Percentiles rank a stretch among this genome's conserved stretches.
These are phyloP conservation scores for Silene latifolia DNA, from an alignment of 148 eudicot genomes.

Conservation along the genomic window DNA sequence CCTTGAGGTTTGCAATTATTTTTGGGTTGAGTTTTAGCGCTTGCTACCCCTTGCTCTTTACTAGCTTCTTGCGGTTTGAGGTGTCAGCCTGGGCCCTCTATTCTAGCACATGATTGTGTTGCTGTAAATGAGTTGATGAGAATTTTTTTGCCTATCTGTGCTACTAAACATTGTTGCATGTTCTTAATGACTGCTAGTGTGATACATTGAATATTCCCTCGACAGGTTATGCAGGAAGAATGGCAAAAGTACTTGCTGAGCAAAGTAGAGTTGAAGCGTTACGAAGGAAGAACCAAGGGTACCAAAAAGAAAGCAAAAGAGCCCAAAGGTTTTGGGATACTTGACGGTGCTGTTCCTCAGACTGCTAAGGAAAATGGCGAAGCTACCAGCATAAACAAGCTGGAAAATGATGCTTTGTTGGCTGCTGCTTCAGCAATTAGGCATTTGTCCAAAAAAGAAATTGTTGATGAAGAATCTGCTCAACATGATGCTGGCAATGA, in stretches of 20 bases:
- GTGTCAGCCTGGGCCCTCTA: not conserved
- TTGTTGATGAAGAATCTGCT: slow-evolving; percentile 34
- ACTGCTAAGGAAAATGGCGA: slow-evolving; percentile 61
- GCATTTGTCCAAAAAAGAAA: slow-evolving; percentile 43
- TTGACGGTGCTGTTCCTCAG: slow-evolving; percentile 61
- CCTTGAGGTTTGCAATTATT: too few relatives aligned
- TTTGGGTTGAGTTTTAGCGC: too few relatives aligned
- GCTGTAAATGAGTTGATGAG: not conserved
- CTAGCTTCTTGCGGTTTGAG: not conserved
- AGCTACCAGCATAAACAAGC: slow-evolving; percentile 63
- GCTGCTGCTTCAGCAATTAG: slow-evolving; percentile 77
- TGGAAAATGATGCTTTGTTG: slow-evolving; percentile 76
- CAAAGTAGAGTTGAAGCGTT: slow-evolving; percentile 79
- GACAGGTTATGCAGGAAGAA: slow-evolving; percentile 84
- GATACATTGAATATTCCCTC: slow-evolving; percentile 11
- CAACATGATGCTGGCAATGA: slow-evolving; percentile 27
- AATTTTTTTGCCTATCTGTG: not conserved
- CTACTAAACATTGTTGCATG: not conserved
- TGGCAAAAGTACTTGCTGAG: slow-evolving; percentile 96
- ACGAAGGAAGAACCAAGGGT: slow-evolving; percentile 50
- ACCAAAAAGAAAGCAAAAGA: slow-evolving; percentile 77
- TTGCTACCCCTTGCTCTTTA: too few relatives aligned
- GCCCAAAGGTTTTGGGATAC: slow-evolving; percentile 90
- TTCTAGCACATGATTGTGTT: slow-evolving; percentile 1
- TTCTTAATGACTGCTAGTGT: not conserved